Percentiles rank a stretch among this genome's conserved stretches.
Evolutionary conservation across 257 asterid genomes (phyloP).

Genomic region (Capsicum rhomboideum): DNA sequence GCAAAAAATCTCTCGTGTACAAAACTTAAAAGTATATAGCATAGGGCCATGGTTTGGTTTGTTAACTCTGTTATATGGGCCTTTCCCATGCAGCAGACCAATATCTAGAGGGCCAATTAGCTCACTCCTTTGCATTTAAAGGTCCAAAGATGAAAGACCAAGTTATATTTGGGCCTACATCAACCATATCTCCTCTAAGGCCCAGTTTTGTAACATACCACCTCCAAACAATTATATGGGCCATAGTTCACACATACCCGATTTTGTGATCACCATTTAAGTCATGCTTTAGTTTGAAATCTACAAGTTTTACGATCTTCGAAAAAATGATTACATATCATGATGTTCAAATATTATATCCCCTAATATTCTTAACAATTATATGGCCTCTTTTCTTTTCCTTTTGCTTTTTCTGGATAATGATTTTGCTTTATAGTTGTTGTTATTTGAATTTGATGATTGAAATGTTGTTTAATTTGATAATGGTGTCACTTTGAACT

Average conservation of each 20-base stretch:
- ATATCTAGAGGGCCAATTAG: neutral
- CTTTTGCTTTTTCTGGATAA: neutral
- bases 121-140: neutral
- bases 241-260: neutral
- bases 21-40: neutral
- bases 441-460: neutral
- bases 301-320: neutral
- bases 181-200: neutral
- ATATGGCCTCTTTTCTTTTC: neutral
- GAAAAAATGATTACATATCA: neutral
- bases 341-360: neutral
- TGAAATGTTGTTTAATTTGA: neutral
- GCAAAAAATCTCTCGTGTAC: too few relatives aligned
- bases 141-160: neutral
- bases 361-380: neutral
- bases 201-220: neutral
- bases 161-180: neutral
- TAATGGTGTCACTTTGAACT: rapidly evolving
- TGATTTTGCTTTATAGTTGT: neutral
- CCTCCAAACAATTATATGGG: neutral
- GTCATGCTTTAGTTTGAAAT: too few relatives aligned
- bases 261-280: neutral
- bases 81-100: neutral
- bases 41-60: neutral
- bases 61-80: neutral